Percentiles rank a stretch among this genome's conserved stretches.
Conservation (phyloP, 2,329 filamentous ascomycete genomes). For the Colletotrichum trifolii region DNA sequence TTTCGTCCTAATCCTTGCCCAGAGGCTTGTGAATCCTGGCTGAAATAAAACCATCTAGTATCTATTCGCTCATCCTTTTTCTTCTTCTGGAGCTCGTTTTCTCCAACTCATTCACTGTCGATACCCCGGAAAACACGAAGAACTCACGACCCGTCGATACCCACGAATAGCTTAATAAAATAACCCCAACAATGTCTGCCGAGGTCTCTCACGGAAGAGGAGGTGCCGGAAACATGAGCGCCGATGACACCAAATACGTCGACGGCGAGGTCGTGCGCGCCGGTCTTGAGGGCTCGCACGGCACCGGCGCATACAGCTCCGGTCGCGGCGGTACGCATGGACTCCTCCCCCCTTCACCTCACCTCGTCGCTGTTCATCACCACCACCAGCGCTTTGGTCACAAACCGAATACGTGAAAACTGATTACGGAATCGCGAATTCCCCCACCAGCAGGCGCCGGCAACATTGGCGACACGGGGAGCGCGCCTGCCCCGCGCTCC, state of each 20-base stretch:
- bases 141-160: background rate
- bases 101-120: background rate
- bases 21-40: constrained; percentile 8
- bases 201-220: constrained; percentile 72
- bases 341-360: background rate
- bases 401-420: background rate
- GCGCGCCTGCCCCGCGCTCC: constrained; percentile 51
- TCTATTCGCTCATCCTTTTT: background rate
- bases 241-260: constrained; percentile 67
- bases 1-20: constrained; percentile 2
- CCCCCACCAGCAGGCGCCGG: constrained; percentile 57
- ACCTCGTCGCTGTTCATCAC: background rate
- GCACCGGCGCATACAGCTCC: constrained; percentile 68
- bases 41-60: constrained; percentile 17
- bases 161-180: background rate
- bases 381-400: background rate
- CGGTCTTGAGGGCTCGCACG: constrained; percentile 65
- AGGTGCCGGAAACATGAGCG: constrained; percentile 70
- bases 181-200: constrained; percentile 45
- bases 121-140: constrained; percentile 4
- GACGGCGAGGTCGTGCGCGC: constrained; percentile 71
- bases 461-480: constrained; percentile 66
- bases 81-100: background rate
- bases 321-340: constrained; percentile 66
- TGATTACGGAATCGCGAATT: constrained; percentile 2